Base-by-base conservation (phyloP, 192 early-diverging fungal species). In the Diversispora eburnea region DNA sequence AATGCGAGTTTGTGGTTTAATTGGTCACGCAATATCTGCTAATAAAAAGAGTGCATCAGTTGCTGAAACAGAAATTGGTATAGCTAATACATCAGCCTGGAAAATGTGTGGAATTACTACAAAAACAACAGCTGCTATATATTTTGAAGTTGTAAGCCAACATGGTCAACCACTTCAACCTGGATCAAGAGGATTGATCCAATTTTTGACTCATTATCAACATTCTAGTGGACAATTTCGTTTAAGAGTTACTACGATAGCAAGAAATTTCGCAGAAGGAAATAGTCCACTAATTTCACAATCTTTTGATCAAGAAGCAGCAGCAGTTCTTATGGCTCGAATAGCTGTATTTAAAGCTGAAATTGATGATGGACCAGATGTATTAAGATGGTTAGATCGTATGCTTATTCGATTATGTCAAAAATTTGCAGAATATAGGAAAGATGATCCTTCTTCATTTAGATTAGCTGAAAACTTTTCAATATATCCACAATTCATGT, bases 401-500 rank as follows among this genome's bases (percentile, higher is more conserved):
- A 98, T 98, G 94, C 82, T 99, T 43, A 99, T 99, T 82, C 92
- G 97, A 5, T 82, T 99, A 79, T 99, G 98, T 84, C 96, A 98
- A 80, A 91, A 92, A 75, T 98, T 98, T 81, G 98, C 93, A 17
- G 93, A 96, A 65, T 99, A 93, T 85, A 84, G 93, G 10, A 95
- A 98, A 75, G 98, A 98, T 61, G 98, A 99, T 66, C 93, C 94
- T 22, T 83, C 87, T 13, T 91, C 90, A 54, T 99, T 99, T 88
- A 88, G 91, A 8, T 85, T 99, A 63, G 80, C 88, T 0, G 90
- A 92, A 62, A 96, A 94, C 82, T 99, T 99, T 77, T 94, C 95
- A 0, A 96, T 98, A 75, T 99, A 99, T 81, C 98, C 98, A 60
- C 96, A 98, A 80, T 99, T 99, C 72, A 99, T 99, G 98, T 99